A percentile compares a stretch with the other conserved stretches of the same genome.
Conservation (phyloP, 768 basidiomycete genomes). For the Lepiota venenata region DNA sequence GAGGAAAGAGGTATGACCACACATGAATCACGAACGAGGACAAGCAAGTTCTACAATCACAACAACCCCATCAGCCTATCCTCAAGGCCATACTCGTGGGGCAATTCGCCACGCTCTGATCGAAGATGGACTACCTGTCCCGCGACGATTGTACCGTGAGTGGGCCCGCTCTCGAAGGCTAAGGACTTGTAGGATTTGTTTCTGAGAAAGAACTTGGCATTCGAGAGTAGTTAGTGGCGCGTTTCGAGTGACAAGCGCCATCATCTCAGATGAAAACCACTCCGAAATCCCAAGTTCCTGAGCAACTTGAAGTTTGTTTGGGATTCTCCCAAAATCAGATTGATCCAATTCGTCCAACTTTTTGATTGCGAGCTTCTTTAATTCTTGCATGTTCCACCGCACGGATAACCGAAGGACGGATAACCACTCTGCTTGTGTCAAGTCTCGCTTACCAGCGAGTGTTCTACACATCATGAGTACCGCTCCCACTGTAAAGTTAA, state of each 20-base stretch:
- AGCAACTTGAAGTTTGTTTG: constrained; percentile 1
- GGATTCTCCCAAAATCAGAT: neutral
- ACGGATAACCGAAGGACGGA: neutral
- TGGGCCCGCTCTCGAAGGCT: constrained; percentile 9
- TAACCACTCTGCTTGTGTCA: neutral
- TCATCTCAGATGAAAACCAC: constrained; percentile 7
- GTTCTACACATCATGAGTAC: too few relatives aligned
- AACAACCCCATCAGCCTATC: too few relatives aligned
- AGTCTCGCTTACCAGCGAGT: neutral
- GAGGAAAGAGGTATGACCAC: too few relatives aligned
- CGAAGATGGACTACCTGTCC: too few relatives aligned
- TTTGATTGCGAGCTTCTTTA: neutral
- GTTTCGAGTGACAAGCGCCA: neutral
- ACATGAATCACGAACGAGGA: too few relatives aligned
- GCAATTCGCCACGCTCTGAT: neutral
- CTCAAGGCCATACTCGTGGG: neutral
- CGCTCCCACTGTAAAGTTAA: too few relatives aligned
- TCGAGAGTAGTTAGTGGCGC: neutral
- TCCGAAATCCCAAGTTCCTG: constrained; percentile 1
- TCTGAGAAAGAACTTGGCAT: neutral
- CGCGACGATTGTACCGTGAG: too few relatives aligned
- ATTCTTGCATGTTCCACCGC: constrained; percentile 2
- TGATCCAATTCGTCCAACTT: neutral
- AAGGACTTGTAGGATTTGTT: constrained; percentile 2
- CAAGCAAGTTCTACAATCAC: too few relatives aligned